Conservation (phyloP, 2,329 filamentous ascomycete species). For the Cryphonectria radicalis region DNA sequence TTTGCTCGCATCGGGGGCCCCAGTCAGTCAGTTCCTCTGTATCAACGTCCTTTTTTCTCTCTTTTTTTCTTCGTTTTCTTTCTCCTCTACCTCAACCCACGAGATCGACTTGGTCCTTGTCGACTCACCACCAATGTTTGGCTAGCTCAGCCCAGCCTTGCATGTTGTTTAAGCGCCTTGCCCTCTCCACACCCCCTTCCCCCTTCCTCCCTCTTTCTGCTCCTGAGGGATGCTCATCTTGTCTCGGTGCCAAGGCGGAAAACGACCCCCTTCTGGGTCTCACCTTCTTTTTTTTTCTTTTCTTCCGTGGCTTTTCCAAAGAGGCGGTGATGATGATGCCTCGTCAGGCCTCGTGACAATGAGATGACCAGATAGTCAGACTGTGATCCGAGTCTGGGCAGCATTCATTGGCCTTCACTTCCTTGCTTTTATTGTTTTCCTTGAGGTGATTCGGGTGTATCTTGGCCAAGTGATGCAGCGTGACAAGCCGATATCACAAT, state of each 20-base stretch:
- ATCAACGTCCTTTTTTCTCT: background rate
- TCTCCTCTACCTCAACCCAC: background rate
- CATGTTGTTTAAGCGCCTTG: conserved; percentile 4
- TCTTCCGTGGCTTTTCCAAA: background rate
- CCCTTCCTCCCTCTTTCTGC: background rate
- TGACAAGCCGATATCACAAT: conserved; percentile 23
- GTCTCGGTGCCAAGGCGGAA: background rate
- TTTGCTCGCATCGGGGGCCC: background rate
- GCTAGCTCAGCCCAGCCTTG: background rate
- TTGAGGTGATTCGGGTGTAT: background rate
- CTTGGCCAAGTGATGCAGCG: background rate
- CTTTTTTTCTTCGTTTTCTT: too few species aligned
- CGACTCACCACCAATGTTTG: background rate
- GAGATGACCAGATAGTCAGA: background rate
- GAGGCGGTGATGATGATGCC: background rate
- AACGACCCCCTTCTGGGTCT: background rate
- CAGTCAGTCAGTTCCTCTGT: too few species aligned
- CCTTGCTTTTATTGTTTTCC: background rate
- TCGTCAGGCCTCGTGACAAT: background rate
- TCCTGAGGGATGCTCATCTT: background rate
- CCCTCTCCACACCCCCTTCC: too few species aligned
- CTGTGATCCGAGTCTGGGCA: background rate
- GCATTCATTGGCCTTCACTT: background rate
- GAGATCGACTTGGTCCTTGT: background rate
- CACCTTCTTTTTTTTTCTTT: background rate